A percentile compares a stretch with the other conserved stretches of the same genome.
Conservation (phyloP, 495 filamentous ascomycete species). For the Talaromyces nanjingensis region DNA sequence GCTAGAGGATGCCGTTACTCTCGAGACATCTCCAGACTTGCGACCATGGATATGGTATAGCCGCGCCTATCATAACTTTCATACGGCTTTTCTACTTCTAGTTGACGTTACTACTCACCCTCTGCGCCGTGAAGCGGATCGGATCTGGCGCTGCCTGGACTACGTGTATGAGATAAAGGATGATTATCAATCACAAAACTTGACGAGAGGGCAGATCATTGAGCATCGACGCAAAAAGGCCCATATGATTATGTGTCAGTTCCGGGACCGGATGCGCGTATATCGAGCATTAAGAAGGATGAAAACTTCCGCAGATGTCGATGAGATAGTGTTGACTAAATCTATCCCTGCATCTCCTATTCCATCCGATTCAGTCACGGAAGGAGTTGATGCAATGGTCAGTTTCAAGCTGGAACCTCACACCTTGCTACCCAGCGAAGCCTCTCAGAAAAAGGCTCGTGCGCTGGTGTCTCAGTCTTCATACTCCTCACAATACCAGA, state of each 20-base stretch:
- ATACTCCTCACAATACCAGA: background rate
- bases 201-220: slow-evolving; percentile 7
- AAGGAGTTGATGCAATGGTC: background rate
- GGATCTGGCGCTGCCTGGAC: slow-evolving; percentile 65
- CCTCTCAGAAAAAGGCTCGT: background rate
- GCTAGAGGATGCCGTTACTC: slow-evolving; percentile 22
- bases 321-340: slow-evolving; percentile 14
- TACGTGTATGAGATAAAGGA: slow-evolving; percentile 48
- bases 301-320: slow-evolving; percentile 19
- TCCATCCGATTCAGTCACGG: background rate
- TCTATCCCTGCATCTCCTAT: background rate
- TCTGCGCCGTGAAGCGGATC: slow-evolving; percentile 43
- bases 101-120: slow-evolving; percentile 50
- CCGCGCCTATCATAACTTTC: slow-evolving; percentile 41
- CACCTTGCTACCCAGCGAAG: background rate
- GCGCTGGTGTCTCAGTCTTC: background rate
- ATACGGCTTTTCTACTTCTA: slow-evolving; percentile 37
- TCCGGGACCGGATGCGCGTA: slow-evolving; percentile 26
- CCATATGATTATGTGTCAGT: slow-evolving; percentile 29
- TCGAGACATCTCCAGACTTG: slow-evolving; percentile 42
- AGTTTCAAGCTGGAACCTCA: background rate
- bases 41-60: slow-evolving; percentile 38
- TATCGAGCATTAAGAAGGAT: slow-evolving; percentile 31
- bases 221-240: slow-evolving; percentile 25
- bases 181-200: background rate